A percentile compares a stretch with the other conserved stretches of the same genome.
Evolutionary conservation across 441 rosid genomes (phyloP).

Genomic region (California macrophylla): DNA sequence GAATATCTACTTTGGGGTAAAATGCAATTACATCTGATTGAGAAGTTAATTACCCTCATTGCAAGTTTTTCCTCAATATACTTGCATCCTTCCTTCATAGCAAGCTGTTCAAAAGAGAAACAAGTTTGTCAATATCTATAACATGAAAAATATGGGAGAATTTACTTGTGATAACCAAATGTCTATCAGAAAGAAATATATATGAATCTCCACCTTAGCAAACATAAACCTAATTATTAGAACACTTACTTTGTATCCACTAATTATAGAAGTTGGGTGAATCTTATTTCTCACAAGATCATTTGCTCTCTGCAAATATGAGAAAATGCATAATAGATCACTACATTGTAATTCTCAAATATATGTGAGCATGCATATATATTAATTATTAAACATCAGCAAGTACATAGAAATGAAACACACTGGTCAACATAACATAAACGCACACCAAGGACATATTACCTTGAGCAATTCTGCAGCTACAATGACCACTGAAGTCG

Average conservation of each 20-base stretch:
- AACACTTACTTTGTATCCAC: conserved; percentile 72
- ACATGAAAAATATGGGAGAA: background rate
- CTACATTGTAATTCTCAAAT: background rate
- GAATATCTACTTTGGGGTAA: background rate
- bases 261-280: conserved; percentile 91
- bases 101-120: conserved; percentile 47
- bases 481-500: conserved; percentile 87
- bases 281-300: conserved; percentile 94
- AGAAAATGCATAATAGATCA: conserved; percentile 6
- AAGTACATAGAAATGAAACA: background rate
- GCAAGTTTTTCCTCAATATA: conserved; percentile 85
- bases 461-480: conserved; percentile 96
- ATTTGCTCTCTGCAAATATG: conserved; percentile 66
- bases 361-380: background rate
- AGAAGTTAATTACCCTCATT: conserved; percentile 44
- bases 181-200: background rate
- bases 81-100: conserved; percentile 97
- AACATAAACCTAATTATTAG: background rate
- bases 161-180: background rate
- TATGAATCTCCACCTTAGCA: background rate
- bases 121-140: background rate
- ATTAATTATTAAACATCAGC: background rate
- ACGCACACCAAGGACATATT: conserved; percentile 12
- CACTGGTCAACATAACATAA: background rate
- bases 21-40: background rate